Conservation (phyloP, 1,139 yeast genomes). For the Yamadazyma trypodendri region DNA sequence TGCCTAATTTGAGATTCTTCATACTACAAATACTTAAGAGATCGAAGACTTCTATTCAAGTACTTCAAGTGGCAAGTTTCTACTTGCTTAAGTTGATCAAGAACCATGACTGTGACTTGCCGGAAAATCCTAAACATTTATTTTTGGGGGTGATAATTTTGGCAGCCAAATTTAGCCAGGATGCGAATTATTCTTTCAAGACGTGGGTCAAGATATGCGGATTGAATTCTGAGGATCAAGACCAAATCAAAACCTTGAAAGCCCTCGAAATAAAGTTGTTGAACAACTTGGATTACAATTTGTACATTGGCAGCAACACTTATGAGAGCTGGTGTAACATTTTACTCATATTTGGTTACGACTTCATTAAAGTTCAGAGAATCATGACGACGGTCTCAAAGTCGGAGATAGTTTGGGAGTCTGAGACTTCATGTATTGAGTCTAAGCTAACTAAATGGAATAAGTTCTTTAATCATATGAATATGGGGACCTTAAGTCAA, state of each 20-base stretch:
- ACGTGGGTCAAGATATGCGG: constrained; percentile 83
- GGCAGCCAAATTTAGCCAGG: constrained; percentile 73
- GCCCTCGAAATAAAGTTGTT: constrained; percentile 57
- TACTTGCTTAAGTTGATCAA: constrained; percentile 53
- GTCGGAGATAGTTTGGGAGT: constrained; percentile 33
- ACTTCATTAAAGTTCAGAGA: constrained; percentile 34
- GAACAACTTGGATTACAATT: constrained; percentile 51
- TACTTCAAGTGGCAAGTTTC: constrained; percentile 65
- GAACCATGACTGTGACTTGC: constrained; percentile 14
- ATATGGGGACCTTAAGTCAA: constrained; percentile 18
- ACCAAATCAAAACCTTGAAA: constrained; percentile 43
- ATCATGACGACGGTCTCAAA: constrained; percentile 15
- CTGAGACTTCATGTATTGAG: constrained; percentile 19
- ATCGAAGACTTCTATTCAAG: constrained; percentile 63
- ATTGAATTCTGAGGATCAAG: constrained; percentile 25
- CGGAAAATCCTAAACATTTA: constrained; percentile 60
- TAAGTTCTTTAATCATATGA: constrained; percentile 24
- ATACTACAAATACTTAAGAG: constrained; percentile 66
- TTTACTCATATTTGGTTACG: constrained; percentile 44
- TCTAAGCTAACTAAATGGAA: constrained; percentile 33
- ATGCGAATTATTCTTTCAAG: constrained; percentile 63
- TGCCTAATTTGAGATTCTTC: constrained; percentile 40
- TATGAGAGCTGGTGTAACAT: constrained; percentile 59
- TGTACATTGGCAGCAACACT: constrained; percentile 48
- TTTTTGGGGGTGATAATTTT: constrained; percentile 66